Evolutionary conservation across 2,329 filamentous ascomycete genomes (phyloP).

Genomic region (Epichloe hybrida): DNA sequence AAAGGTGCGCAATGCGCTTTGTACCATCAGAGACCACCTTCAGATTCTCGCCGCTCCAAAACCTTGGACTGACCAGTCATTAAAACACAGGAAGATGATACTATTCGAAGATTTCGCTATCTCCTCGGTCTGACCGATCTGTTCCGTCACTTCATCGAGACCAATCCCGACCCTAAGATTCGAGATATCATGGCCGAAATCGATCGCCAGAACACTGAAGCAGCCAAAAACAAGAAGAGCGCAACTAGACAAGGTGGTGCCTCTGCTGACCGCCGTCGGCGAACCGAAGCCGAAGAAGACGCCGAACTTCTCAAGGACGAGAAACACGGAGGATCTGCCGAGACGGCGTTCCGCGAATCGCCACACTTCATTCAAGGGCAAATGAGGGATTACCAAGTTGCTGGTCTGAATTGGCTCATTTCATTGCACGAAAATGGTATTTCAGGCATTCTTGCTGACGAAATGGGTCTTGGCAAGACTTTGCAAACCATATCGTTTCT

Average conservation of each 20-base stretch:
- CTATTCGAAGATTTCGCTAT: slow-evolving; percentile 86
- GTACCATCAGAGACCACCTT: not conserved
- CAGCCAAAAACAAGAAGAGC: slow-evolving; percentile 56
- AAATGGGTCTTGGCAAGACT: slow-evolving; percentile 98
- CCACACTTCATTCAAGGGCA: slow-evolving; percentile 75
- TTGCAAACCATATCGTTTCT: slow-evolving; percentile 95
- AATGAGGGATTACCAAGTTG: slow-evolving; percentile 95
- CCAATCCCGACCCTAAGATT: slow-evolving; percentile 89
- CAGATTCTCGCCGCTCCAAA: not conserved
- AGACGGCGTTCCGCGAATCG: slow-evolving; percentile 88
- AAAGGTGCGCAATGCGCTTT: slow-evolving; percentile 46
- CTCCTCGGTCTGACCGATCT: slow-evolving; percentile 88
- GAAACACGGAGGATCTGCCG: slow-evolving; percentile 70
- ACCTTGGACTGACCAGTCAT: not conserved
- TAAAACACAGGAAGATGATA: slow-evolving; percentile 70
- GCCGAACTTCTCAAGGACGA: slow-evolving; percentile 79
- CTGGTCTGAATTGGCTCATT: slow-evolving; percentile 93
- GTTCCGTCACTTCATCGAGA: slow-evolving; percentile 97
- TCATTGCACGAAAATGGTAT: slow-evolving; percentile 98
- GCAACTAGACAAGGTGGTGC: slow-evolving; percentile 74
- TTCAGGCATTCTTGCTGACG: slow-evolving; percentile 91
- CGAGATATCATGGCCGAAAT: slow-evolving; percentile 90
- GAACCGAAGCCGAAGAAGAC: slow-evolving; percentile 96
- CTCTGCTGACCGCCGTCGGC: slow-evolving; percentile 60
- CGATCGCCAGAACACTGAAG: slow-evolving; percentile 78